A percentile compares a stretch with the other conserved stretches of the same genome.
Conservation (phyloP, 371 early-diverging fungal genomes). For the Pancytospora philotis region DNA sequence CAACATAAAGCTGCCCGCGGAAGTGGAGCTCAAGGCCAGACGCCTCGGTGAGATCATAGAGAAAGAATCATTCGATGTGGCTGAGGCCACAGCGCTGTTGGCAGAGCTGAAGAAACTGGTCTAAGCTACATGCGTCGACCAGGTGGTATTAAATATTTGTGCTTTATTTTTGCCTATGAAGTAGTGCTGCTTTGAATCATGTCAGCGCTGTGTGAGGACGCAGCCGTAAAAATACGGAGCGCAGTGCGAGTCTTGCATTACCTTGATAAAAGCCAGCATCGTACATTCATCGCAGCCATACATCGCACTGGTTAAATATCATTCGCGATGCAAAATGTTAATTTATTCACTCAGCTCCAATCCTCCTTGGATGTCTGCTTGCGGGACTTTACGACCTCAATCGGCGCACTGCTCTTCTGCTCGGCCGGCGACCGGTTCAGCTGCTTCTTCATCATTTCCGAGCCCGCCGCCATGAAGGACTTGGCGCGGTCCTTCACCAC, state of each 20-base stretch:
- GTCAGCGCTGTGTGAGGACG: background rate
- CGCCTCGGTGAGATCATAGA: background rate
- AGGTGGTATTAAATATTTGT: too few relatives aligned
- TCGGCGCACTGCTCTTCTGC: background rate
- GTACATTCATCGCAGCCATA: background rate
- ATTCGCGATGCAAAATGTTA: background rate
- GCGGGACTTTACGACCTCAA: too few relatives aligned
- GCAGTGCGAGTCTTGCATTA: background rate
- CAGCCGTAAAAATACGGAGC: background rate
- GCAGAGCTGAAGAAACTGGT: background rate
- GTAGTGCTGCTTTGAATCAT: too few relatives aligned
- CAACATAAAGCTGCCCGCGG: background rate
- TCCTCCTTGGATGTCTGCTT: background rate
- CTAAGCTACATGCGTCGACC: too few relatives aligned
- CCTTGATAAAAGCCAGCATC: background rate
- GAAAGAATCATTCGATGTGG: conserved; percentile 19
- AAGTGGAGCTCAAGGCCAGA: background rate
- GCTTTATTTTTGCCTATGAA: too few relatives aligned
- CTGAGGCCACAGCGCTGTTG: background rate
- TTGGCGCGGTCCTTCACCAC: background rate
- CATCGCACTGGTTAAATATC: background rate
- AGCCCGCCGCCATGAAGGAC: background rate
- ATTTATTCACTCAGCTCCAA: conserved; percentile 6
- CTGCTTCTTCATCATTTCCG: background rate
- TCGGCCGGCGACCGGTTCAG: background rate